Evolutionary conservation across 768 basidiomycete genomes (phyloP), one percentile per base, ranked within the genome.

Genomic region (Collybiopsis luxurians): DNA sequence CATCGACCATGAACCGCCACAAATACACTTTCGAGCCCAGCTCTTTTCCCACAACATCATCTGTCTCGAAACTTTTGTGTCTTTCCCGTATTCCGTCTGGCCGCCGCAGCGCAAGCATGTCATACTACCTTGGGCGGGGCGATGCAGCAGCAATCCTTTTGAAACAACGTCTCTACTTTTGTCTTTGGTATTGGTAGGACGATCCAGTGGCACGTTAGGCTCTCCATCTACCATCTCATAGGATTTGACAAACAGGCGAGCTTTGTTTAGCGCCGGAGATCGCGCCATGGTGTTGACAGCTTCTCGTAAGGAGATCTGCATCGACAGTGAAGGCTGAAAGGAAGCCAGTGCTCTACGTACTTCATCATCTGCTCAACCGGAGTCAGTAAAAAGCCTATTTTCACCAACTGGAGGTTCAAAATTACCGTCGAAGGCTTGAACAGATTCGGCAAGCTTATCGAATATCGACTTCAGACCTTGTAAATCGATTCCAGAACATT

Each of bases 211-310:
- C 36, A 84, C 63, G 34, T 70, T 78, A 21, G 84, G 19, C 10
- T 51, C 68, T 6, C 84, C 85, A 61, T 89, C 86, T 5, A 88
- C 73, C n/a, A 92, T 78, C 60, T 92, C 87, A 10, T 67, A 72
- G 1, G 88, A 79, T 64, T 87, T 90, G 66, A 92, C 79, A 64
- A 91, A 92, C 34, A 92, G 72, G 9, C 76, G 78, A 0, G 88
- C 72, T 63, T 86, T 88, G 69, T 86, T 78, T 38, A 91, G 67
- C n/a, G 81, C 71, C 0, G 75, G 58, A 0, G 84, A 77, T 21
- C 72, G 66, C 2, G 75, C 72, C 26, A 92, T 69, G 42, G 73
- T 76, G 36, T 72, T 69, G 24, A 85, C 69, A 40, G 77, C 66
- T 57, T 72, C 76, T 54, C 67, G 73, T 30, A 88, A 65, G 44